Evolutionary conservation across 2,329 filamentous ascomycete species (phyloP), one percentile per base, ranked within the genome.

Genomic region (Phialophora verrucosa): DNA sequence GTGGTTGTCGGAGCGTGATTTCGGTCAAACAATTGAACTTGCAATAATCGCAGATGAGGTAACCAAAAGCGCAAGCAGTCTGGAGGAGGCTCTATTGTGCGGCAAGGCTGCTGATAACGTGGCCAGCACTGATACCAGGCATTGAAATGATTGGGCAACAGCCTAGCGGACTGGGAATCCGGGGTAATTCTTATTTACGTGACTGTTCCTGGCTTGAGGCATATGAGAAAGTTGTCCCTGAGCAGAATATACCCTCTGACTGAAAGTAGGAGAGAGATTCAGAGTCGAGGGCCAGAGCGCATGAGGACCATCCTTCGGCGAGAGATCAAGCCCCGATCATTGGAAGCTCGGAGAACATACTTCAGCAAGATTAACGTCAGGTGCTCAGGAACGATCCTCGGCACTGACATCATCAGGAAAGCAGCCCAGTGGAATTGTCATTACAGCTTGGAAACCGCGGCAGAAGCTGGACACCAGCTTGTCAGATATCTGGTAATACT

Each of bases 321-420:
- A n/a, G 38, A n/a, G 38, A 12, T 4, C 17, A 44, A 44, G 7
- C 14, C 38, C 38, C 38, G 38, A 55, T 56, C 23, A 56, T 44
- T 62, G 50, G 60, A 62, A 62, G 42, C n/a, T 31, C n/a, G 35
- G 42, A 35, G 32, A 47, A 55, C 27, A n/a, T 38, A 56, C 27
- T 50, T 27, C 60, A 47, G 32, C 49, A 55, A 29, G 51, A 12
- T 44, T n/a, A 29, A 55, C 57, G 65, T 67, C 65, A 67, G 65
- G 61, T 64, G 62, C 17, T 29, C 44, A 42, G 6, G 42, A 11
- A 51, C 47, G 60, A 29, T 35, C 44, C 50, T 63, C 38, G 60
- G 64, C 65, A 57, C 61, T 68, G 66, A 68, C 66, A 68, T 68
- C 66, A 68, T 68, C 27, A 25, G 17, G 25, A 29, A 42, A 38